Evolutionary conservation across 441 rosid genomes (phyloP), one percentile per base, ranked within the genome.

Genomic region (Gossypium davidsonii): DNA sequence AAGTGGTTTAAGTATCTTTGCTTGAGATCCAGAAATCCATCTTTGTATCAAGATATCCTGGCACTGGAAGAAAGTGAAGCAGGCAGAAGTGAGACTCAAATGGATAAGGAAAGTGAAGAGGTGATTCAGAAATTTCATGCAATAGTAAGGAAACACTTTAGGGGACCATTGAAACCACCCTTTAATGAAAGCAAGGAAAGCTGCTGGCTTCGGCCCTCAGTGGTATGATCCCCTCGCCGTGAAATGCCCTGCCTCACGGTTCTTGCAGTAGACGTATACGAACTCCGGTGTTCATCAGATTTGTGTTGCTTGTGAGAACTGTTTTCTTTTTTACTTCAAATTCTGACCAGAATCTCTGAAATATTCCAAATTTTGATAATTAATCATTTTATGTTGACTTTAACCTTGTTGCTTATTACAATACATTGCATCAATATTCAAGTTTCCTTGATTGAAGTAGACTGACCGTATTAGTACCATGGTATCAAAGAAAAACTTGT

Each of bases 121-220:
- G 81, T 85, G n/a, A 84, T 92, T 57, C 67, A 65, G 53, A 87
- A 86, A 81, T 94, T 94, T 73, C 97, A 90, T 79, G 81, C 79
- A 8, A 74, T 82, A 18, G 97, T 89, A 21, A 86, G 88, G 76
- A 85, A 78, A 53, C 83, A 89, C 83, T 92, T 92, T 76, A 87
- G 97, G 78, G 97, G 97, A 49, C 97, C 94, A 21, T 78, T 92
- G 82, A 94, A 94, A 82, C 99, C 94, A 1, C 97, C 97, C 18
- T 85, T 85, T 46, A 86, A 90, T 25, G 85, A 83, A 84, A 73
- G 97, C 97, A 25, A 88, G 97, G 74, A 85, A 85, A 80, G 90
- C 97, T 78, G 97, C 99, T 10, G 97, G 97, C 3, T 92, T 94
- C 77, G 97, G 94, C 17, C 89, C 91, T 79, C 85, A 72, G 31